phyloP scores from a whole-genome alignment of 441 rosid species.

The Bruguiera hainesii region DNA sequence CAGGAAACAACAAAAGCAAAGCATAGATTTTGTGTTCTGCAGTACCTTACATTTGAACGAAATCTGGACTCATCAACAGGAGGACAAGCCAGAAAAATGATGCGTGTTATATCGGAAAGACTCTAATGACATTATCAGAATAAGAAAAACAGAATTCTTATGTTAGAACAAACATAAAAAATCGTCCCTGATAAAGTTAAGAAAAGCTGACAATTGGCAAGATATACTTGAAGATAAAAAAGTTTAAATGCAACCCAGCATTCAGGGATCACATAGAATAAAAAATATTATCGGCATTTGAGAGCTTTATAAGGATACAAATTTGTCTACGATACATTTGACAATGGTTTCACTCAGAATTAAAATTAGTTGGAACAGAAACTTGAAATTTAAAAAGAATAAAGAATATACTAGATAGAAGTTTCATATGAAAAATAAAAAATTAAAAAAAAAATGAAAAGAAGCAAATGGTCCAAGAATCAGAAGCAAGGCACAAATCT shows the following conservation, averaged over 20 bases:
- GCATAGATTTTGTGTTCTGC: conserved; percentile 4
- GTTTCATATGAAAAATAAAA: too few relatives aligned
- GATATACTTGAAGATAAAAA: not conserved
- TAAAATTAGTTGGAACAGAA: not conserved
- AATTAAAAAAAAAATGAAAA: too few relatives aligned
- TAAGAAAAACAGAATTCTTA: not conserved
- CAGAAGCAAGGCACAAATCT: not conserved
- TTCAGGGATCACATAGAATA: not conserved
- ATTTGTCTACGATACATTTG: not conserved
- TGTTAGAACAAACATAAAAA: conserved; percentile 14
- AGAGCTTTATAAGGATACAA: not conserved
- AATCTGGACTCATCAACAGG: conserved; percentile 79
- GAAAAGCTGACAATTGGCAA: not conserved
- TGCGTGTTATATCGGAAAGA: conserved; percentile 62
- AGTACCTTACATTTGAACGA: conserved; percentile 45
- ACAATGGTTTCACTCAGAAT: not conserved
- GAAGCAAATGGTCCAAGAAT: not conserved
- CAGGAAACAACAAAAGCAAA: conserved; percentile 11
- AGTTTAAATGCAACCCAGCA: not conserved
- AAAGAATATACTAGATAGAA: not conserved
- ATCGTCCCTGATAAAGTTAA: not conserved
- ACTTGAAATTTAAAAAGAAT: not conserved
- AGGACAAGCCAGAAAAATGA: conserved; percentile 71
- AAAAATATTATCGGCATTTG: not conserved
- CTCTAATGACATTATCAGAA: conserved; percentile 41